Base-by-base conservation (phyloP, 805 yeast species). In the Lipomyces anomalus region DNA sequence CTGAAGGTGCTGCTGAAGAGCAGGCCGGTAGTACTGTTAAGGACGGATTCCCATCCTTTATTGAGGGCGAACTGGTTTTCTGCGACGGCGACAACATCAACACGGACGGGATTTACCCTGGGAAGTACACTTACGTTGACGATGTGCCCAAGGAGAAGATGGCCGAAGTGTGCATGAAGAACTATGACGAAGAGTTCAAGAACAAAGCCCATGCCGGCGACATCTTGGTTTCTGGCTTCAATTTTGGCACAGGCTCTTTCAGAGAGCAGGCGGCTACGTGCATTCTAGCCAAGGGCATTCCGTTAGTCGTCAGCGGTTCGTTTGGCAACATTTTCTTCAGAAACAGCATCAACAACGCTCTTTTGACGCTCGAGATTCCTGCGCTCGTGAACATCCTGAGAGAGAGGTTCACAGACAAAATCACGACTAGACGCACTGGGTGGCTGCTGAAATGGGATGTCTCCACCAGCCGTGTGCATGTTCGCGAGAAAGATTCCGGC, bases 231-330 rank as follows among this genome's bases (percentile, higher is more conserved):
- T 79, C 89, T 46, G 99, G 99, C 16, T 92, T 71, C 73, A 92
- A 92, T 65, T 92, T 92, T 64, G 99, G 51, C 58, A 92, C 98
- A 7, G 98, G 99, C 38, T 89, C 97, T 6, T 87, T 96, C 22
- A 80, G 99, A 69, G 99, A 92, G 66, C 99, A 92, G 70, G 99
- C 99, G 3, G 98, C 98, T 28, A 92, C 98, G n/a, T 89, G 95
- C 20, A 83, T 92, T 48, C 73, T 92, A 55, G 97, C 98, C 35
- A 79, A 94, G 60, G 97, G 88, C 55, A 87, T 92, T 75, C 79
- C 80, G 57, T 72, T 92, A 56, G 95, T 92, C 20, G 95, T 94
- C 48, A 84, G 96, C 11, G 99, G 99, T 28, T 90, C 97, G 1
- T 92, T 92, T 62, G 95, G 97, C 61, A 94, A 92, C 71, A 92